Conservation (phyloP, 495 filamentous ascomycete species). For the Podospora bellae-mahoneyi region DNA sequence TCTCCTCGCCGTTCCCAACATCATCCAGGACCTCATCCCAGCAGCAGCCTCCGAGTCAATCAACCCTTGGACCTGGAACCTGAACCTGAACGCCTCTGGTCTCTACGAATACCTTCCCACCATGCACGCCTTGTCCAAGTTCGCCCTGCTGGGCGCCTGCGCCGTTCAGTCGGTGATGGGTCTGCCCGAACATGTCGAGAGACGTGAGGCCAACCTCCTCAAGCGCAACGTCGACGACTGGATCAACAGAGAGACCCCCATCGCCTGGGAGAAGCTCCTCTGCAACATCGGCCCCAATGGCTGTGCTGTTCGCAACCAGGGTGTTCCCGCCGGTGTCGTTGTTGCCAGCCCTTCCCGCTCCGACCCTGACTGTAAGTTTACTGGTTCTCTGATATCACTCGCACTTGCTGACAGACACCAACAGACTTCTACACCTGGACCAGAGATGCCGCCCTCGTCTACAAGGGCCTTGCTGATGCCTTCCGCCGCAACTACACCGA, state of each 20-base stretch:
- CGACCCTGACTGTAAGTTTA: conserved; percentile 57
- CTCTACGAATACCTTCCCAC: conserved; percentile 35
- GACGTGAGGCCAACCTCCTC: conserved; percentile 39
- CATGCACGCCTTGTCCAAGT: conserved; percentile 44
- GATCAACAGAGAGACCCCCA: conserved; percentile 52
- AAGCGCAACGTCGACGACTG: conserved; percentile 52
- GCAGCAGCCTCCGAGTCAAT: conserved; percentile 26
- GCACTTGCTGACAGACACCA: conserved; percentile 11
- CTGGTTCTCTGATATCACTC: neutral
- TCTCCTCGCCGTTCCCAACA: neutral
- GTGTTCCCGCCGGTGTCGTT: conserved; percentile 52
- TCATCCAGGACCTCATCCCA: conserved; percentile 17
- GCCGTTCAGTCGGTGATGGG: conserved; percentile 47
- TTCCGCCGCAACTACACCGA: conserved; percentile 54
- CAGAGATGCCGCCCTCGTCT: conserved; percentile 63
- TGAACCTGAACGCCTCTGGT: conserved; percentile 25
- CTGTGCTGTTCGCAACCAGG: conserved; percentile 35
- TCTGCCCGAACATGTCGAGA: conserved; percentile 34
- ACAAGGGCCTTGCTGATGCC: conserved; percentile 58
- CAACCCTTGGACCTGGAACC: conserved; percentile 1
- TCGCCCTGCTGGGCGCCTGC: conserved; percentile 45
- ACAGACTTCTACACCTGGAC: conserved; percentile 66
- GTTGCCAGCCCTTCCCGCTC: conserved; percentile 60
- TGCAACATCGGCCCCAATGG: conserved; percentile 60
- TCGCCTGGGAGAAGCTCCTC: conserved; percentile 51